Evolutionary conservation across 495 filamentous ascomycete species (phyloP).

Genomic region (Xylaria acuta): DNA sequence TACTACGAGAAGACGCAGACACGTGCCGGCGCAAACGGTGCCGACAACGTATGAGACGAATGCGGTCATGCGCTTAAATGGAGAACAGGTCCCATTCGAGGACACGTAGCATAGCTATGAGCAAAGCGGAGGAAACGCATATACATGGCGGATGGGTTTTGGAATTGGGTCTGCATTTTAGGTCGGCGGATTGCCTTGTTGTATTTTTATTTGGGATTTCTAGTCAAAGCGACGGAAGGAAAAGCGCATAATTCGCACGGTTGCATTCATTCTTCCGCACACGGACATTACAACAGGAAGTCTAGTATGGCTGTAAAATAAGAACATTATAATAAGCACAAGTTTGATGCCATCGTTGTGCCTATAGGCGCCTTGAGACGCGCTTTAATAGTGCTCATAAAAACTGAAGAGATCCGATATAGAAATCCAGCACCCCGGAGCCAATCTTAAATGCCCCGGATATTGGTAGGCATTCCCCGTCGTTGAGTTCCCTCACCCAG

Average conservation of each 20-base stretch:
- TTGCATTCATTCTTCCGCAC: constrained; percentile 1
- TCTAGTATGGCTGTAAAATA: constrained; percentile 1
- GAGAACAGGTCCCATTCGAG: background rate
- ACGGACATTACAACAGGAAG: background rate
- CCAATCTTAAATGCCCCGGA: too few species aligned
- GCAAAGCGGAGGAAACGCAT: background rate
- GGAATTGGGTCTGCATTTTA: constrained; percentile 4
- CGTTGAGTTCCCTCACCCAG: background rate
- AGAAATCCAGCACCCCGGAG: background rate
- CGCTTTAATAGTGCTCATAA: background rate
- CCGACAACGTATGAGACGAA: constrained; percentile 7
- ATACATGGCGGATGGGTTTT: background rate
- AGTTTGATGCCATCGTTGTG: background rate
- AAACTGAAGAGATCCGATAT: background rate
- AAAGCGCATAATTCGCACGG: constrained; percentile 15
- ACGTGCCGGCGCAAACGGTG: background rate
- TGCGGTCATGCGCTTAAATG: background rate
- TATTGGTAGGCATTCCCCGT: too few species aligned
- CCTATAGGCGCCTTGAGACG: too few species aligned
- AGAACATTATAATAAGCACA: constrained; percentile 14
- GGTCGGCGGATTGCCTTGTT: background rate
- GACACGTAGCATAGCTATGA: background rate
- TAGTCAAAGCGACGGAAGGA: background rate
- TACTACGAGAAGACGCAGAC: constrained; percentile 35
- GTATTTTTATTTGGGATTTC: background rate